Evolutionary conservation across 495 filamentous ascomycete species (phyloP).

Genomic region (Aspergillus haitiensis): DNA sequence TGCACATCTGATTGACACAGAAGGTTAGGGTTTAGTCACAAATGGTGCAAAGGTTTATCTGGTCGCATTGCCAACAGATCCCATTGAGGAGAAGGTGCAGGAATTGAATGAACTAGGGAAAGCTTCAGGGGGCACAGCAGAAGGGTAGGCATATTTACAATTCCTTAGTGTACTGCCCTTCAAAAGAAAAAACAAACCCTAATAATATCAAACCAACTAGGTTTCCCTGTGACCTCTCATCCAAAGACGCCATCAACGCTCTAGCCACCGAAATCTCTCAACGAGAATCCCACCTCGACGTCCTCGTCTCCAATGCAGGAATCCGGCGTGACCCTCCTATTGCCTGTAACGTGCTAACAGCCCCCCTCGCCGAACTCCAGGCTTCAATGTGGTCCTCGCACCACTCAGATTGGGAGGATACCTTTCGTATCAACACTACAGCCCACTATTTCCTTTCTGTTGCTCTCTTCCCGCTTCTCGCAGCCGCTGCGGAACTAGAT

Average conservation of each 20-base stretch:
- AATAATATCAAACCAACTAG: background rate
- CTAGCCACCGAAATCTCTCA: constrained; percentile 27
- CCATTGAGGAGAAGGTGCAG: constrained; percentile 32
- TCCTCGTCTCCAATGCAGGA: constrained; percentile 49
- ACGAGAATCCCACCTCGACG: constrained; percentile 36
- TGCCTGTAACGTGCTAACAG: constrained; percentile 40
- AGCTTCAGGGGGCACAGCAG: constrained; percentile 32
- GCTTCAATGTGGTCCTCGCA: constrained; percentile 44
- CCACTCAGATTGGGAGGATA: constrained; percentile 39
- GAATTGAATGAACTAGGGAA: constrained; percentile 36
- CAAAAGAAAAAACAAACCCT: no score
- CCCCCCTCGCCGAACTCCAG: constrained; percentile 39
- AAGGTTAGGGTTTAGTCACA: constrained; percentile 35
- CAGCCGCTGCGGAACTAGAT: constrained; percentile 28
- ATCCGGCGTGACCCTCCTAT: constrained; percentile 42
- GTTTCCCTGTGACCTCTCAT: constrained; percentile 37
- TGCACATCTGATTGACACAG: background rate
- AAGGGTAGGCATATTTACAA: constrained; percentile 28
- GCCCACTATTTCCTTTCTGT: constrained; percentile 48
- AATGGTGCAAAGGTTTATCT: constrained; percentile 49
- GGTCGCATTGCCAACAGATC: constrained; percentile 36
- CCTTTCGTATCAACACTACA: constrained; percentile 44
- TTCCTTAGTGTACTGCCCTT: background rate
- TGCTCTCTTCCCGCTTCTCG: constrained; percentile 41
- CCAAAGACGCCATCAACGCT: constrained; percentile 36